Percentiles rank a stretch among this genome's conserved stretches.
phyloP scores from a whole-genome alignment of 2,329 filamentous ascomycete genomes.

The Cladophialophora immunda region DNA sequence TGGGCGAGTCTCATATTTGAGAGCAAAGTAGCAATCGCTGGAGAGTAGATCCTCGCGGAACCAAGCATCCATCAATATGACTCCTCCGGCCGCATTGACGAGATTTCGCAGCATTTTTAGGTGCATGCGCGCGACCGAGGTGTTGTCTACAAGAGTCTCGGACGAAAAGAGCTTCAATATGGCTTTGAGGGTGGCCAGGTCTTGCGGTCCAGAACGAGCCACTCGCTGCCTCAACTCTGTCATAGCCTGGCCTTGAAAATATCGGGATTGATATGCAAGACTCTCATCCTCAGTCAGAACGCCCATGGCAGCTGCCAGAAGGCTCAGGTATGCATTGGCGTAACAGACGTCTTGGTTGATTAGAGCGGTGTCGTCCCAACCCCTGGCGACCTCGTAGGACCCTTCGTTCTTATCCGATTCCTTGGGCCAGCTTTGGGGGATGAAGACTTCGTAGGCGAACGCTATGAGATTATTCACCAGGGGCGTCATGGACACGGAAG shows the following conservation, averaged over 20 bases:
- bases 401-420: conserved; percentile 29
- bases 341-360: conserved; percentile 38
- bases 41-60: conserved; percentile 40
- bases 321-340: conserved; percentile 37
- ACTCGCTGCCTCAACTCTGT: conserved; percentile 36
- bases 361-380: conserved; percentile 35
- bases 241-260: conserved; percentile 39
- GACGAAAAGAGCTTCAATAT: conserved; percentile 39
- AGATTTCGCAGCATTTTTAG: conserved; percentile 40
- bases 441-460: conserved; percentile 38
- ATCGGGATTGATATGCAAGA: conserved; percentile 35
- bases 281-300: conserved; percentile 30
- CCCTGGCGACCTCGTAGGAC: conserved; percentile 33
- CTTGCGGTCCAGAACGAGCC: conserved; percentile 25
- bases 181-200: conserved; percentile 36
- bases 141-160: conserved; percentile 40
- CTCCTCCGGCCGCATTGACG: conserved; percentile 37
- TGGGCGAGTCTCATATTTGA: conserved; percentile 39
- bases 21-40: conserved; percentile 39
- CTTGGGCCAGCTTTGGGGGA: conserved; percentile 37
- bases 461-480: conserved; percentile 33
- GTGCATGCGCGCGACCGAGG: conserved; percentile 39
- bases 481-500: conserved; percentile 24
- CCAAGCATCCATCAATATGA: conserved; percentile 39
- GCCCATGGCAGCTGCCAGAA: conserved; percentile 36